Percentiles rank a stretch among this genome's conserved stretches.
Evolutionary conservation across 192 early-diverging fungal species (phyloP).

Genomic region (Linnemannia hyalina): DNA sequence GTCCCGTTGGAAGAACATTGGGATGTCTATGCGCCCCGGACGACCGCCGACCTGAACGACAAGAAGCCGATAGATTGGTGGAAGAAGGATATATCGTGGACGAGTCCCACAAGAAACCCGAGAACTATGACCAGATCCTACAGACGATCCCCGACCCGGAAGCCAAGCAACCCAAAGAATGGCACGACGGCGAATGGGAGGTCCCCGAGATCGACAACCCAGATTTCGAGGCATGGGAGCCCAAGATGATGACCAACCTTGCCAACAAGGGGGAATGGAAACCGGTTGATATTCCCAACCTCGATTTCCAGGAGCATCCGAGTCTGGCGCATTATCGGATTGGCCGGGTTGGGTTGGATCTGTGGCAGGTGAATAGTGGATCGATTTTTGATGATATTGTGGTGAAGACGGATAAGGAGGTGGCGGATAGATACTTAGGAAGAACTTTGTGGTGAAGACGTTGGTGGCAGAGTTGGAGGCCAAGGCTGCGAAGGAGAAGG

Average conservation of each 20-base stretch:
- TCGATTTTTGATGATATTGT: slow-evolving; percentile 96
- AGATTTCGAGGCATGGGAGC: slow-evolving; percentile 86
- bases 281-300: slow-evolving; percentile 90
- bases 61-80: slow-evolving; percentile 91
- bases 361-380: slow-evolving; percentile 96
- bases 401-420: slow-evolving; percentile 83
- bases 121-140: slow-evolving; percentile 87
- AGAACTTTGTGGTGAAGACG: slow-evolving; percentile 12
- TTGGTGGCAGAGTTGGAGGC: slow-evolving; percentile 21
- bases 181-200: slow-evolving; percentile 97
- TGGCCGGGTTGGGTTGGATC: slow-evolving; percentile 88
- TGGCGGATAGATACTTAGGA: slow-evolving; percentile 72
- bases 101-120: slow-evolving; percentile 80
- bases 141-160: slow-evolving; percentile 81
- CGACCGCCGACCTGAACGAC: slow-evolving; percentile 86
- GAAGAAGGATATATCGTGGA: slow-evolving; percentile 86
- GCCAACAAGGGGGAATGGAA: slow-evolving; percentile 95
- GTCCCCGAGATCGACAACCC: slow-evolving; percentile 90
- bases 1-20: slow-evolving; percentile 44
- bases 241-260: slow-evolving; percentile 89
- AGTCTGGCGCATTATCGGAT: slow-evolving; percentile 87
- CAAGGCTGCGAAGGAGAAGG: slow-evolving; percentile 41
- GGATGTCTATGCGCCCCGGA: slow-evolving; percentile 76
- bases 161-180: slow-evolving; percentile 87
- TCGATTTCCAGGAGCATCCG: slow-evolving; percentile 90